Base-by-base conservation (phyloP, 257 asterid genomes). In the Salvia splendens region DNA sequence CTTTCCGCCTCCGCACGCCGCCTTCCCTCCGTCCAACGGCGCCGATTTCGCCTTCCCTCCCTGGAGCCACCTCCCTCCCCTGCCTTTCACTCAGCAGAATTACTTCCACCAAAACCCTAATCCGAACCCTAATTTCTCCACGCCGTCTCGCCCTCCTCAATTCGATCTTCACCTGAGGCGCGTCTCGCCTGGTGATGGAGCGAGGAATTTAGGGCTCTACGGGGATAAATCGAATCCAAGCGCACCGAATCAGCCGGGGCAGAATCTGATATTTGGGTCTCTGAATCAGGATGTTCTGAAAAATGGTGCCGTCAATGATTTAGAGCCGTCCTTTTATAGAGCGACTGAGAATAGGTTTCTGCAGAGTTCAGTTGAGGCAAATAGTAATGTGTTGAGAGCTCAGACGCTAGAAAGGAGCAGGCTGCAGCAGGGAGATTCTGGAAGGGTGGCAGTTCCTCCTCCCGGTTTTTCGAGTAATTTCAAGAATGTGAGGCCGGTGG, bases 91-190 rank as follows among this genome's bases (percentile, higher is more conserved):
- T 12, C 92, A 89, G 15, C 89, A 81, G 33, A 51, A 69, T 70
- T 87, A 72, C 84, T 84, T 81, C 77, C 71, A 64, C 65, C 95
- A 84, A 81, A 91, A 81, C 91, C 89, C 91, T 79, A 78, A 61
- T 46, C 63, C 73, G 36, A 70, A 68, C 78, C 73, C 80, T 52
- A 72, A 60, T 78, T 64, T 75, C 16, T 30, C 78, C 16, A 61
- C 84, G 51, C 85, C 75, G 0, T 77, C 68, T 5, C 54, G 36
- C 53, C 68, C 78, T 12, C 53, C 74, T 30, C 91, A 83, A 46
- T 70, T 50, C 10, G 77, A 63, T 61, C 60, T 28, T 5, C 89
- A 83, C 76, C 67, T 72, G 15, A 68, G 46, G 20, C 67, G 54
- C 30, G 36, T 59, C 36, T 8, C 81, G 1, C 28, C 12, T 16